phyloP scores from a whole-genome alignment of 768 basidiomycete genomes.

The Candolleomyces efflorescens region DNA sequence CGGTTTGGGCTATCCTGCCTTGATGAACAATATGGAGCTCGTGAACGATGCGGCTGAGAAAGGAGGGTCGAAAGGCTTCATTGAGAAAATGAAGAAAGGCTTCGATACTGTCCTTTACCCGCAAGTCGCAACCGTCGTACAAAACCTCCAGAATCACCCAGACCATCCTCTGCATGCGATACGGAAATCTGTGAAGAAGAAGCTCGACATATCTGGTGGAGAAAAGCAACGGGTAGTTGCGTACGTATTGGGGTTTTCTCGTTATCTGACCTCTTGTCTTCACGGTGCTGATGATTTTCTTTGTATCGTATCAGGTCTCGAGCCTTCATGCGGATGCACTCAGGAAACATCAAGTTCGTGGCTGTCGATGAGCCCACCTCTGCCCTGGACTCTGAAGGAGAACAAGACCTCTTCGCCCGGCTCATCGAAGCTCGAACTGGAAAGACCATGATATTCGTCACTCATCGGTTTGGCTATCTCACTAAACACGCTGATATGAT shows the following conservation, averaged over 20 bases:
- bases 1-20: constrained; percentile 19
- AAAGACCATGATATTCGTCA: constrained; percentile 53
- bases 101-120: constrained; percentile 37
- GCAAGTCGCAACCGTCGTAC: constrained; percentile 13
- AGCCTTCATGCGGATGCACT: constrained; percentile 38
- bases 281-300: constrained; percentile 1
- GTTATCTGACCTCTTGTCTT: constrained; percentile 9
- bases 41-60: constrained; percentile 30
- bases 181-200: constrained; percentile 20
- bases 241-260: constrained; percentile 23
- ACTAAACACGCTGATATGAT: constrained; percentile 46
- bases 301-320: constrained; percentile 29
- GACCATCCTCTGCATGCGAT: constrained; percentile 22
- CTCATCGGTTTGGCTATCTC: constrained; percentile 49
- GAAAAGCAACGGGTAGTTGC: constrained; percentile 47
- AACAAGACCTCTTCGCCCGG: constrained; percentile 40
- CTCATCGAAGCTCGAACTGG: constrained; percentile 33
- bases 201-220: constrained; percentile 35
- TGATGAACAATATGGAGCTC: constrained; percentile 14
- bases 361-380: constrained; percentile 58
- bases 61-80: constrained; percentile 36
- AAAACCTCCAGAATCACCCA: constrained; percentile 23
- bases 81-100: constrained; percentile 33
- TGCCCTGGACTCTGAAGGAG: constrained; percentile 49
- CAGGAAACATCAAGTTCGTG: constrained; percentile 38